phyloP scores from a whole-genome alignment of 352 stramenopile species.

The Phytophthora chlamydospora region DNA sequence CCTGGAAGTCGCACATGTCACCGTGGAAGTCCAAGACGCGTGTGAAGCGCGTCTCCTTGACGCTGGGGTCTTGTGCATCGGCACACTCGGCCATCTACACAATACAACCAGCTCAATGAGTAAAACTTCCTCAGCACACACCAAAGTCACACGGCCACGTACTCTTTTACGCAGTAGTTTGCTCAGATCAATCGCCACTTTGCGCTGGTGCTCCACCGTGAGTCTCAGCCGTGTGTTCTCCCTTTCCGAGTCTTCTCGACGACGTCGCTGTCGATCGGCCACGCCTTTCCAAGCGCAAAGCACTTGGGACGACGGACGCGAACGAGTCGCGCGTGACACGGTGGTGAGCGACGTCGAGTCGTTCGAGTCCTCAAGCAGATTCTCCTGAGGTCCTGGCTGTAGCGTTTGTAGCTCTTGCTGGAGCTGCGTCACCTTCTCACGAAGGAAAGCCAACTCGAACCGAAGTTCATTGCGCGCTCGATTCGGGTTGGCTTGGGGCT shows the following conservation, averaged over 20 bases:
- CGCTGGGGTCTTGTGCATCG: slow-evolving; percentile 22
- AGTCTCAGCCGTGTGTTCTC: slow-evolving; percentile 49
- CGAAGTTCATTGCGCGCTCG: slow-evolving; percentile 47
- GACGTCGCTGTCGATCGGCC: slow-evolving; percentile 34
- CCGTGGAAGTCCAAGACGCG: slow-evolving; percentile 33
- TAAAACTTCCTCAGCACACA: neutral
- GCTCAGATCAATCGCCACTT: slow-evolving; percentile 31
- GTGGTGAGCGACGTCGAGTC: slow-evolving; percentile 6
- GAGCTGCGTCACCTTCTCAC: slow-evolving; percentile 68
- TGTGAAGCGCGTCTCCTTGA: slow-evolving; percentile 27
- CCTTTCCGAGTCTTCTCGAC: slow-evolving; percentile 40
- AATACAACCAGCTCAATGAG: slow-evolving; percentile 1
- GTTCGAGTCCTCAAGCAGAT: slow-evolving; percentile 10
- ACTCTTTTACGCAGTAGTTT: slow-evolving; percentile 30
- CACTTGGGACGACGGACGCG: slow-evolving; percentile 29
- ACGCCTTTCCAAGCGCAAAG: slow-evolving; percentile 40
- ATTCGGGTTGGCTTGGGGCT: slow-evolving; percentile 39
- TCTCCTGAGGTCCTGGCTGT: slow-evolving; percentile 7
- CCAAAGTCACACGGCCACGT: slow-evolving; percentile 1
- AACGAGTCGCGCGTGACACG: neutral
- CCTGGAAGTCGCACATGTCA: slow-evolving; percentile 37
- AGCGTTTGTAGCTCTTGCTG: slow-evolving; percentile 59
- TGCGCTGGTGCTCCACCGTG: slow-evolving; percentile 45
- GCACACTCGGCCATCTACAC: slow-evolving; percentile 36
- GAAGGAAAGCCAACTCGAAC: slow-evolving; percentile 73